Evolutionary conservation across 1,284 basidiomycete genomes (phyloP), one percentile per base, ranked within the genome.

Genomic region (Ganoderma lingzhi): DNA sequence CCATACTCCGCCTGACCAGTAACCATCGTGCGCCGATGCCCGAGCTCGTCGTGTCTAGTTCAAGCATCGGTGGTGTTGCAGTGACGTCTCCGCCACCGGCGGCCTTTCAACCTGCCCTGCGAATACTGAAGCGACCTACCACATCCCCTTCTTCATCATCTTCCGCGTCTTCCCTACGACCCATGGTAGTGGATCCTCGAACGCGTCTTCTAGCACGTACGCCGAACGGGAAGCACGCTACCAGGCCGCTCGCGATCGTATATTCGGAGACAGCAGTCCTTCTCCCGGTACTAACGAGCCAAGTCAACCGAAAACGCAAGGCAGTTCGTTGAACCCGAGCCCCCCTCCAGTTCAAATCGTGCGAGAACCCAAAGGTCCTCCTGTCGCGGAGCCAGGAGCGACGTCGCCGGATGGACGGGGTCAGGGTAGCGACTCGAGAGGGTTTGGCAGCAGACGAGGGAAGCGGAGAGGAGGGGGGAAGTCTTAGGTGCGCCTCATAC

Each of bases 11-110:
- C n/a, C 23, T 10, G 19, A 41, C 19, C 66, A 86, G 86, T 63
- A 86, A 87, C 70, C 77, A 74, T 45, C 78, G 81, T 61, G 75
- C 76, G 0, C 85, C 85, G 9, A 86, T 86, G 85, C 86, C 85
- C 3, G 78, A 85, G 60, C 76, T 86, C 60, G 74, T 86, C 37
- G 78, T 83, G 2, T 77, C 82, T 0, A 76, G 77, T 0, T 78
- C 83, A 39, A 79, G 78, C 41, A 76, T 75, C 6, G 68, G 64
- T 44, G 48, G 53, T 10, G 53, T 73, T 2, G 15, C 73, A 10
- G 65, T 71, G 9, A 66, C 76, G 30, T 73, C 79, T 32, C 81
- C 80, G 14, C 82, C 82, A 0, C 75, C 80, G 0, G 78, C 80
- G 23, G 81, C 80, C 2, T 77, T 83, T 69, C 78, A 82, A 69